Evolutionary conservation across 352 stramenopile genomes (phyloP).

Genomic region (Phytophthora kernoviae): DNA sequence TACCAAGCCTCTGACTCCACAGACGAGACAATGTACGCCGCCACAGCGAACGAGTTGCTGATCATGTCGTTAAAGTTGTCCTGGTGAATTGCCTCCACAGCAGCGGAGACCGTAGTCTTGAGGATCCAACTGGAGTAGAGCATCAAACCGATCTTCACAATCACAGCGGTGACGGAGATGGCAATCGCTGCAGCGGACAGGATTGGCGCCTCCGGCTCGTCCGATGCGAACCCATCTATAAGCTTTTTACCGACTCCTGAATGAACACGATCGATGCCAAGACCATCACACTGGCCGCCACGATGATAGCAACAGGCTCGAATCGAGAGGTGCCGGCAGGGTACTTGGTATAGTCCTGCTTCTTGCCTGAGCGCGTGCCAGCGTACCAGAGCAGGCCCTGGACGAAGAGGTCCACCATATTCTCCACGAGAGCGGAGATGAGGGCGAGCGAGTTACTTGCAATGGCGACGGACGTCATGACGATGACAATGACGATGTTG

Average conservation of each 20-base stretch:
- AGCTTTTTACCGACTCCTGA: constrained; percentile 60
- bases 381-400: constrained; percentile 91
- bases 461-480: constrained; percentile 74
- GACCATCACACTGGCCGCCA: constrained; percentile 92
- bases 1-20: constrained; percentile 76
- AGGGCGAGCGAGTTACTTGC: constrained; percentile 88
- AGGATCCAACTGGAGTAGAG: constrained; percentile 68
- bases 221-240: constrained; percentile 47
- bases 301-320: constrained; percentile 93
- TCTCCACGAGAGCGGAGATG: constrained; percentile 91
- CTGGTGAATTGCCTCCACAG: constrained; percentile 73
- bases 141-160: constrained; percentile 74
- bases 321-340: constrained; percentile 90
- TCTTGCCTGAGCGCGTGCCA: constrained; percentile 77
- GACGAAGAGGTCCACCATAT: constrained; percentile 92
- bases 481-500: constrained; percentile 71
- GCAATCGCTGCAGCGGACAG: constrained; percentile 89
- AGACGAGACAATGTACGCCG: constrained; percentile 66
- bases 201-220: constrained; percentile 75
- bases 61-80: constrained; percentile 96
- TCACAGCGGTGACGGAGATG: constrained; percentile 66
- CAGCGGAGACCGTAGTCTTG: constrained; percentile 50
- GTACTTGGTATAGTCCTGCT: constrained; percentile 90
- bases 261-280: constrained; percentile 89
- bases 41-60: constrained; percentile 90